phyloP scores from a whole-genome alignment of 2,329 filamentous ascomycete species.

The Blastomyces percursus region DNA sequence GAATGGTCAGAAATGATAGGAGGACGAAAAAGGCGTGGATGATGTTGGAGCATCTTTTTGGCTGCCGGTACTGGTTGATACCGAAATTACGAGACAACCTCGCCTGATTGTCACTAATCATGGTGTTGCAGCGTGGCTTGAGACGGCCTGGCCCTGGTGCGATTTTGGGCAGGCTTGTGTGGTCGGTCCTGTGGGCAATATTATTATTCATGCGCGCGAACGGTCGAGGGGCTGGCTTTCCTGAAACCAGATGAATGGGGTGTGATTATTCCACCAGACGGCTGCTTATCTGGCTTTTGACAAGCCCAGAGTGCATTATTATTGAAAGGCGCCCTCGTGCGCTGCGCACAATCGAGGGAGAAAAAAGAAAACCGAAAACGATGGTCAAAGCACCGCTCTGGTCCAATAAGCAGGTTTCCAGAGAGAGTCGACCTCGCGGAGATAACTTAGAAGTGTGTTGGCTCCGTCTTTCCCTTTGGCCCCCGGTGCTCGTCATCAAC shows the following conservation, averaged over 20 bases:
- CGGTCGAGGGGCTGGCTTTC: background rate
- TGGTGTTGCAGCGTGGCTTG: background rate
- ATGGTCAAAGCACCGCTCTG: background rate
- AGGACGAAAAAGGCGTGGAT: background rate
- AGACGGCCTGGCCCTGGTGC: background rate
- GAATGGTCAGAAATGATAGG: background rate
- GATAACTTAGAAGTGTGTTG: background rate
- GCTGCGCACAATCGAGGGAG: background rate
- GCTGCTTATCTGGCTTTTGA: background rate
- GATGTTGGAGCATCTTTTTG: background rate
- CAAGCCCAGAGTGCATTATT: background rate
- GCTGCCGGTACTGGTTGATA: slow-evolving; percentile 1
- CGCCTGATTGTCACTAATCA: background rate
- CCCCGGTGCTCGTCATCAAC: background rate
- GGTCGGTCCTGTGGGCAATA: no score
- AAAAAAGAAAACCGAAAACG: background rate
- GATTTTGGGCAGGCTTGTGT: background rate
- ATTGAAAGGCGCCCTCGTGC: background rate
- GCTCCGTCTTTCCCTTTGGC: background rate
- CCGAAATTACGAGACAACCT: slow-evolving; percentile 4
- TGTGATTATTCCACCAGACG: background rate
- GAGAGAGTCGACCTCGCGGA: background rate
- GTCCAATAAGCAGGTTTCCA: background rate
- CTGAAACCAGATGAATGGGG: background rate
- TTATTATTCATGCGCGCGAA: no score